A percentile compares a stretch with the other conserved stretches of the same genome.
Conservation (phyloP, 805 yeast genomes). For the Lipomyces yamadae region DNA sequence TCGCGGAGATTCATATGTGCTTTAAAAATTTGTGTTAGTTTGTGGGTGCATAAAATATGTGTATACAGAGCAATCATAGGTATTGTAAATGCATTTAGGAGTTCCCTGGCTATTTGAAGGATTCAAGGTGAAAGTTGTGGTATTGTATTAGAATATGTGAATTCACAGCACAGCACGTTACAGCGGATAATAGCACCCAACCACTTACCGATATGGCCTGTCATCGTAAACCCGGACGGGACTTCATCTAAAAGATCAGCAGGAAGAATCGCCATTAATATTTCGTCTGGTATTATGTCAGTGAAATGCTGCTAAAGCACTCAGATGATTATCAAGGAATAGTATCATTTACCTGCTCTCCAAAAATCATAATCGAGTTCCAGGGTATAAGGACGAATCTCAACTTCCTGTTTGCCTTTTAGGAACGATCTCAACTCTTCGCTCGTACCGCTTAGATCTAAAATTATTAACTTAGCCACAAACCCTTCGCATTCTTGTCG, state of each 20-base stretch:
- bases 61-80: neutral
- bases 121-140: neutral
- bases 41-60: neutral
- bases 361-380: slow-evolving; percentile 75
- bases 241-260: slow-evolving; percentile 67
- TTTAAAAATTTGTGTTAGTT: slow-evolving; percentile 7
- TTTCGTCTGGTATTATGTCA: slow-evolving; percentile 60
- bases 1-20: slow-evolving; percentile 89
- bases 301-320: neutral
- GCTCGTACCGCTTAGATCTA: slow-evolving; percentile 45
- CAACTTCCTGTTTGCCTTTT: slow-evolving; percentile 49
- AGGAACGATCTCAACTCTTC: slow-evolving; percentile 54
- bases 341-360: slow-evolving; percentile 55
- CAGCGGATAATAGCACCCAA: neutral
- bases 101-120: neutral
- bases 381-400: slow-evolving; percentile 58
- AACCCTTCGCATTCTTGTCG: neutral
- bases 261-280: slow-evolving; percentile 77
- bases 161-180: neutral
- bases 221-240: slow-evolving; percentile 89
- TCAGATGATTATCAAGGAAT: neutral
- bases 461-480: neutral
- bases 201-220: slow-evolving; percentile 71
- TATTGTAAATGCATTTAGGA: neutral
- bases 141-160: neutral